Evolutionary conservation across 345 rosid genomes (phyloP), one percentile per base, ranked within the genome.

Genomic region (Anastatica hierochuntica): DNA sequence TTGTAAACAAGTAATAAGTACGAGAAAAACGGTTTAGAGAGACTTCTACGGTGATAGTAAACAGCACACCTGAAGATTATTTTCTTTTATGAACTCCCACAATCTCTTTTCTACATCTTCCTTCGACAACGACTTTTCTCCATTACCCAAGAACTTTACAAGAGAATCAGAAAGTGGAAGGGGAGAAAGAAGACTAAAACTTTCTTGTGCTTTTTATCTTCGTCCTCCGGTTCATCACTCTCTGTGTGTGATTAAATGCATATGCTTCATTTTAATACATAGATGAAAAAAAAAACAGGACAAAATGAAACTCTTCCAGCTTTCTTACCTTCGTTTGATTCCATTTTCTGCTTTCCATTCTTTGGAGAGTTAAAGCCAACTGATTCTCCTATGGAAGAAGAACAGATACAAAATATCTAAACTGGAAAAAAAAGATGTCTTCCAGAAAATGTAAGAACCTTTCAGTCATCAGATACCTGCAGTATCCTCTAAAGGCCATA

Each of bases 1-100:
- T n/a, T n/a, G n/a, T n/a, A n/a, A n/a, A n/a, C n/a, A n/a, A n/a
- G n/a, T n/a, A n/a, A n/a, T n/a, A n/a, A n/a, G n/a, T n/a, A n/a
- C n/a, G n/a, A n/a, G n/a, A n/a, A n/a, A n/a, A n/a, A n/a, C n/a
- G n/a, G n/a, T n/a, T n/a, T n/a, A n/a, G n/a, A n/a, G n/a, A n/a
- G n/a, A n/a, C n/a, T n/a, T n/a, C n/a, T n/a, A n/a, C n/a, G n/a
- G n/a, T n/a, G n/a, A n/a, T n/a, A n/a, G n/a, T n/a, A n/a, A n/a
- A n/a, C 24, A 60, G n/a, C 55, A 67, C 65, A 77, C 90, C 80
- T 78, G 90, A 62, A 82, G 76, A 67, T 74, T 73, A 53, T 82
- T 77, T 67, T 78, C 72, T 67, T 76, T 63, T 49, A 76, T 78
- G 76, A 78, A 83, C 9, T 65, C 76, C 84, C 76, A 74, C 64